Evolutionary conservation across 2,329 filamentous ascomycete genomes (phyloP), one percentile per base, ranked within the genome.

Genomic region (Fusarium paranaense): DNA sequence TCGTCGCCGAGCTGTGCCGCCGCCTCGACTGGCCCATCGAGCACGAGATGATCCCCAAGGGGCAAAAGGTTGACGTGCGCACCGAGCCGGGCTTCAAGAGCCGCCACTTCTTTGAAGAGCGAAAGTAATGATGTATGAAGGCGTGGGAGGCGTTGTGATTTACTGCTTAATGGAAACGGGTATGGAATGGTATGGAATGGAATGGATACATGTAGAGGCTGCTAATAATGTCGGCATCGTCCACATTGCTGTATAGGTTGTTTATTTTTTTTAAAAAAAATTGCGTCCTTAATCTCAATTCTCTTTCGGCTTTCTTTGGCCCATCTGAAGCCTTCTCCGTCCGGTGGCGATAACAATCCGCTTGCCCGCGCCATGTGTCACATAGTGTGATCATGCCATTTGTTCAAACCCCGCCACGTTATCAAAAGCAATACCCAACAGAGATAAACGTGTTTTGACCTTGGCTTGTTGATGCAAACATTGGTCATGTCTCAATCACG

Each of bases 1-100:
- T 98, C 10, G 93, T 98, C 16, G 89, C 93, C 1, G 96, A 98
- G 85, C 88, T 99, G 62, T 96, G 94, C 80, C 90, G 92, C 52
- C 90, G 94, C 14, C 91, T 94, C 1, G 93, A 92, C 4, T 98
- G 97, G 97, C 86, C 90, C 8, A 83, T 98, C 62, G 81, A 89
- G 52, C 95, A 98, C 79, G 92, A 94, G 74, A 98, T 97, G 94
- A 89, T 97, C 67, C 91, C 92, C n/a, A 82, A 87, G 10, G 86
- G 88, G 37, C 91, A 94, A 82, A 83, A 86, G 66, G 86, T 95
- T 20, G 84, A 90, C 27, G 87, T 94, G 50, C 86, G 63, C 30
- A 75, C 78, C 13, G 79, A 82, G 64, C 73, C 79, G 16, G 82
- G 81, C 42, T 81, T 77, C 65, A 76, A 76, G 66, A 84, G 81